A percentile compares a stretch with the other conserved stretches of the same genome.
Conservation (phyloP, 768 basidiomycete species). For the Pholiota conissans region DNA sequence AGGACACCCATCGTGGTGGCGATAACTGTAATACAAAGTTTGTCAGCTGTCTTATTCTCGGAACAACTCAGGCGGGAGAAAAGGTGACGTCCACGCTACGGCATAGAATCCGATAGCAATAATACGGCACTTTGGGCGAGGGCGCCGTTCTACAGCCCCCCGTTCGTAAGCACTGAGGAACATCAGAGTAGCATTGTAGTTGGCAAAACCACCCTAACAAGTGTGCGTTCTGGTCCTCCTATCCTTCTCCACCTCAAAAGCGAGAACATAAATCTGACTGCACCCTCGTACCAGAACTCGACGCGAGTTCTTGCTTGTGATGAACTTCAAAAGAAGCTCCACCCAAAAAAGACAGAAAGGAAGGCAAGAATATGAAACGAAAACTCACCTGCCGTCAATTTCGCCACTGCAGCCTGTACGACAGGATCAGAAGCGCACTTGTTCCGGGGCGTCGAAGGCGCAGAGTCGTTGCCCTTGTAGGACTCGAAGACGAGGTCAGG, state of each 20-base stretch:
- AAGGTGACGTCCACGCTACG: slow-evolving; percentile 1
- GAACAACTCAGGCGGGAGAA: background rate
- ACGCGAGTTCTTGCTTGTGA: no score
- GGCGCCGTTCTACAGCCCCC: no score
- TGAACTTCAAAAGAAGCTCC: no score
- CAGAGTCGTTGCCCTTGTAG: background rate
- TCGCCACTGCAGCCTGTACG: slow-evolving; percentile 72
- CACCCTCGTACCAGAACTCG: no score
- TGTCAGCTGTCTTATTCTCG: slow-evolving; percentile 8
- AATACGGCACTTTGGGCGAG: no score
- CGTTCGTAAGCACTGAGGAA: no score
- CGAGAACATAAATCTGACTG: no score
- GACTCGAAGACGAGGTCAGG: background rate
- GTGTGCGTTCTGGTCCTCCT: no score
- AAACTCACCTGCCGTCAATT: slow-evolving; percentile 57
- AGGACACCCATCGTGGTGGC: slow-evolving; percentile 68
- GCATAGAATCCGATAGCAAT: background rate
- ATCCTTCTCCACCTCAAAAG: no score
- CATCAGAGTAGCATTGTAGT: no score
- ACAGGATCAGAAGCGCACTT: slow-evolving; percentile 68
- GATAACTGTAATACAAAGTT: slow-evolving; percentile 54
- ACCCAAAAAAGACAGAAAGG: no score
- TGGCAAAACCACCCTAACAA: no score
- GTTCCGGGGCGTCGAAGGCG: slow-evolving; percentile 14
- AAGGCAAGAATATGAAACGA: slow-evolving; percentile 7